Base-by-base conservation (phyloP, 345 rosid genomes). In the Ricinus communis region DNA sequence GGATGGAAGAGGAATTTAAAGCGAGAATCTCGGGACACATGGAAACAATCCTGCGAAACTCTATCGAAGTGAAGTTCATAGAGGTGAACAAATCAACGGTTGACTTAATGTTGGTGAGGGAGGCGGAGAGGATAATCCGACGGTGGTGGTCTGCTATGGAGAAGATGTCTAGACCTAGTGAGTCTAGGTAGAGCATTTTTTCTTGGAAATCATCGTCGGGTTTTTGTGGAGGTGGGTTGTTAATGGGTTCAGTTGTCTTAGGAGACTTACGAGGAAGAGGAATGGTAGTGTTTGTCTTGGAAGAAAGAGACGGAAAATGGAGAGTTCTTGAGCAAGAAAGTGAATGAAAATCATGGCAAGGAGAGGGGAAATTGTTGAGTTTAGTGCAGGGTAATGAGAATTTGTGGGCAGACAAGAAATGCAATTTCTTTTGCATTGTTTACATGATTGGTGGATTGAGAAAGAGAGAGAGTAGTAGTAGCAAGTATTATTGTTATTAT, bases 1-100 rank as follows among this genome's bases (percentile, higher is more conserved):
- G 68, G 31, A 90, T 70, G 59, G 79, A 62, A 52, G 85, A 50
- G 45, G 85, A 71, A 4, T 70, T 75, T 50, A 79, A 57, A 72
- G 87, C 52, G 69, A 93, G 84, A 61, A 90, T 68, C 79, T 85
- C 87, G 0, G 93, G 98, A 65, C 96, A 93, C 90, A 93, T 87
- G 66, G 91, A 82, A 56, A 86, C 77, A 71, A 93, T 73, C 14
- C 98, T 85, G 62, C 89, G 86, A 64, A 88, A 78, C 45, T 93
- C 98, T 4, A 62, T 65, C 5, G 87, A 14, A 18, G 85, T 69
- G 88, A 93, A 85, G 72, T 74, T 80, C 78, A 84, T 66, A 53
- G 89, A 86, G 33, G 79, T 71, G 71, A 93, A 79, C 82, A 78
- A 85, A 52, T 88, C 91, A 49, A 88, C 77, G 64, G 86, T 82